Percentiles rank a stretch among this genome's conserved stretches.
These are phyloP conservation scores for Ustilago shanxiensis DNA, from an alignment of 1,284 basidiomycete genomes.

Conservation along the genomic window DNA sequence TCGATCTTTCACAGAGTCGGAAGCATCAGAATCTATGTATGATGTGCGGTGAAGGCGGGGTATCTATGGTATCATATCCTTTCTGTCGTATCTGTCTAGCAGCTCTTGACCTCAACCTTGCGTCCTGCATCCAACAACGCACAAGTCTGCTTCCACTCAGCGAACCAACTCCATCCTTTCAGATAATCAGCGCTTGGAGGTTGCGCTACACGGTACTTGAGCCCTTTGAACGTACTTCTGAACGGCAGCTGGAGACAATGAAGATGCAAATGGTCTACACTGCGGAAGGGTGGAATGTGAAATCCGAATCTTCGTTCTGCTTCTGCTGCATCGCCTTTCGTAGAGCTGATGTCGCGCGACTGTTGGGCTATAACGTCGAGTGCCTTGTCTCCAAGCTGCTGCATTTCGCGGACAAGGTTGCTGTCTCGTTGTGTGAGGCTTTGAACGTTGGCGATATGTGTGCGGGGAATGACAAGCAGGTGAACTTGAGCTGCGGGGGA, in stretches of 20 bases:
- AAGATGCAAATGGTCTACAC: slow-evolving; percentile 83
- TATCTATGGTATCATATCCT: slow-evolving; percentile 6
- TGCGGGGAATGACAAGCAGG: slow-evolving; percentile 77
- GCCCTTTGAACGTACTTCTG: slow-evolving; percentile 71
- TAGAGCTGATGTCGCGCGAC: slow-evolving; percentile 18
- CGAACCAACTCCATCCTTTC: slow-evolving; percentile 85
- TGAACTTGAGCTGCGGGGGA: slow-evolving; percentile 77
- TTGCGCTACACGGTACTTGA: slow-evolving; percentile 76
- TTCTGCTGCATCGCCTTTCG: neutral
- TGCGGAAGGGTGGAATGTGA: slow-evolving; percentile 81
- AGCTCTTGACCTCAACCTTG: slow-evolving; percentile 72
- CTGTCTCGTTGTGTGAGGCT: slow-evolving; percentile 70
- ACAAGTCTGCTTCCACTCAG: slow-evolving; percentile 77
- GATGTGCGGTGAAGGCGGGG: neutral
- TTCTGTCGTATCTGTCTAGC: too few relatives aligned
- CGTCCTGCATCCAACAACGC: slow-evolving; percentile 76
- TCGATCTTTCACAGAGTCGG: neutral
- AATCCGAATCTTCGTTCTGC: slow-evolving; percentile 58
- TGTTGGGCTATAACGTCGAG: slow-evolving; percentile 70
- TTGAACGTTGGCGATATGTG: slow-evolving; percentile 74
- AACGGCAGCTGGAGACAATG: slow-evolving; percentile 82
- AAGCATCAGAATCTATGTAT: neutral
- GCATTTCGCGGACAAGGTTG: slow-evolving; percentile 75
- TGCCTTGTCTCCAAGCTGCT: slow-evolving; percentile 74
- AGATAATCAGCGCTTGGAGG: slow-evolving; percentile 65